Evolutionary conservation across 2,329 filamentous ascomycete species (phyloP), one percentile per base, ranked within the genome.

Genomic region (Capronia epimyces): DNA sequence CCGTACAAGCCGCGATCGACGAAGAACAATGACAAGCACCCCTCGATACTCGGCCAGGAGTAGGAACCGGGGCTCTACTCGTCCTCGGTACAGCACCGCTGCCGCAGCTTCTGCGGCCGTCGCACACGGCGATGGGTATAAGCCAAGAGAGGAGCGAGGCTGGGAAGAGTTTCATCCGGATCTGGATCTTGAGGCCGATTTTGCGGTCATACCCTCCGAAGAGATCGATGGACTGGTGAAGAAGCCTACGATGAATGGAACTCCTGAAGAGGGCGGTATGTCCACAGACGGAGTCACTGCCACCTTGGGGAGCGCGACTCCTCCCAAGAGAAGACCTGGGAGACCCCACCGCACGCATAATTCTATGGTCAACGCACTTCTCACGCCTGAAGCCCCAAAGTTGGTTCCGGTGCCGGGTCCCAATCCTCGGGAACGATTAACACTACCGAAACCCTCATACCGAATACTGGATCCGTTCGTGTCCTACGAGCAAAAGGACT

Each of bases 111-210:
- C 90, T 44, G 89, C 89, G 4, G 86, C 87, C 3, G 86, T 93
- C 52, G 87, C 89, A 60, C 89, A 95, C 65, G 90, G 83, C 63
- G 93, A 97, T 73, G 90, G 91, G 44, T 97, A 97, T 71, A 98
- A 98, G 67, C 93, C 93, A 25, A 80, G 93, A 64, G 93, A 98
- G 71, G 93, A 98, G 72, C 83, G 91, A 56, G 88, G 89, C 46
- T 98, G 91, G 89, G 90, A 96, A 64, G 93, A 98, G 67, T 97
- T 97, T 59, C 93, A 98, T 68, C 89, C 89, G 0, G 88, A 96
- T 63, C 80, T 98, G 46, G 90, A 97, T 71, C 89, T 96, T 43
- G 89, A 95, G 50, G 79, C 79, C 10, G 81, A 80, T 3, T 85
- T 96, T 58, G 81, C 85, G 60, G 76, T 95, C 2, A 90, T 90